Evolutionary conservation across 345 rosid species (phyloP).

Genomic region (Brassica napus): DNA sequence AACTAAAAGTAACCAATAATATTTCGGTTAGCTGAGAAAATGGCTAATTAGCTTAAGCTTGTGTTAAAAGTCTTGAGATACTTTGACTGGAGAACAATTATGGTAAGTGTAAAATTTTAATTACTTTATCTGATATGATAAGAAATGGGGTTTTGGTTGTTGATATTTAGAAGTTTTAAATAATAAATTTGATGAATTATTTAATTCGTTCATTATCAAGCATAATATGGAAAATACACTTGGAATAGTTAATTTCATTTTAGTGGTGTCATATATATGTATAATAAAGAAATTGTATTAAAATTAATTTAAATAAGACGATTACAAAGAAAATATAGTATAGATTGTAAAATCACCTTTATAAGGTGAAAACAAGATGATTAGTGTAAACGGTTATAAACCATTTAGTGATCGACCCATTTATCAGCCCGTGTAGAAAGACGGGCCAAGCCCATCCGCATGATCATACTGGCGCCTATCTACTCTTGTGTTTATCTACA

Average conservation of each 20-base stretch:
- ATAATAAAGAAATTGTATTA: neutral
- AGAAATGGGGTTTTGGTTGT: neutral
- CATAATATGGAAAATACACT: neutral
- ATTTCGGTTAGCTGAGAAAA: neutral
- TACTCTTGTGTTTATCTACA: too few relatives aligned
- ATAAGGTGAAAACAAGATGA: slow-evolving; percentile 13
- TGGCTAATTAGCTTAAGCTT: slow-evolving; percentile 6
- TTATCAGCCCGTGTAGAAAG: too few relatives aligned
- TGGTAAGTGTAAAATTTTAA: neutral
- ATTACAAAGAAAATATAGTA: neutral
- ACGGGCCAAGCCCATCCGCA: too few relatives aligned
- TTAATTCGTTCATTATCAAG: neutral
- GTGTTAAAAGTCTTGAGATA: slow-evolving; percentile 10
- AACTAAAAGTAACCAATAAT: neutral
- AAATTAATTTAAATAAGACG: neutral
- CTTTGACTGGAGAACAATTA: slow-evolving; percentile 9
- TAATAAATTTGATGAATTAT: neutral
- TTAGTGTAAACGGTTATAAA: slow-evolving; percentile 14
- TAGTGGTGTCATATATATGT: neutral
- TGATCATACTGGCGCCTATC: too few relatives aligned
- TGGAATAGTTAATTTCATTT: neutral
- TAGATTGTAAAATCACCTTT: neutral
- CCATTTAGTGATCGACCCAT: too few relatives aligned
- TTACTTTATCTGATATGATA: neutral
- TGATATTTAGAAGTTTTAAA: neutral